These are phyloP conservation scores for Calonectria hawksworthii DNA, from an alignment of 2,329 filamentous ascomycete genomes.

Conservation along the genomic window DNA sequence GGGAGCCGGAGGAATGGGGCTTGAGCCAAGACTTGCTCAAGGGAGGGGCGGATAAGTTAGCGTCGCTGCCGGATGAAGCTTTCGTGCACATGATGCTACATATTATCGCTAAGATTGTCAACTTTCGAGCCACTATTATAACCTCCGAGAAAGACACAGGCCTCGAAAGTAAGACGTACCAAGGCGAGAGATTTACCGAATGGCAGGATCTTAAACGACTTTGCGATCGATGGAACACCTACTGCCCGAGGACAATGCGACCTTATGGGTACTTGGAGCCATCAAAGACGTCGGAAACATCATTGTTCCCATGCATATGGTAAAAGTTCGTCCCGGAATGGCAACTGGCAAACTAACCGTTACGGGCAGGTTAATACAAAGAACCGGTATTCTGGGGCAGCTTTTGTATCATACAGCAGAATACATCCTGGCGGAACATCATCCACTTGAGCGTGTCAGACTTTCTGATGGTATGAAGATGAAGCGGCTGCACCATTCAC, in stretches of 20 bases:
- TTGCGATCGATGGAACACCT: conserved; percentile 85
- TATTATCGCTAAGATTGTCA: conserved; percentile 87
- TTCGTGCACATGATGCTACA: conserved; percentile 94
- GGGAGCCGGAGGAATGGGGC: conserved; percentile 93
- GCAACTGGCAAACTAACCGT: background rate
- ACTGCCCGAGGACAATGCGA: conserved; percentile 87
- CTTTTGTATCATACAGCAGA: conserved; percentile 92
- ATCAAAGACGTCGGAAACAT: conserved; percentile 76
- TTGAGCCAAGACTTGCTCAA: conserved; percentile 77
- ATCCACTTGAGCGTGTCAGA: conserved; percentile 76
- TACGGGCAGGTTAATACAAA: conserved; percentile 79
- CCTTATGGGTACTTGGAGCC: conserved; percentile 84
- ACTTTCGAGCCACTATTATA: conserved; percentile 82
- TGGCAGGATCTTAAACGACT: conserved; percentile 86
- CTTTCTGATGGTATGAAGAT: conserved; percentile 76
- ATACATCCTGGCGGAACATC: conserved; percentile 83
- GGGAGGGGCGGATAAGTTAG: conserved; percentile 61
- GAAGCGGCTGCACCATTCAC: conserved; percentile 80
- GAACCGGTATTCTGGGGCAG: conserved; percentile 83
- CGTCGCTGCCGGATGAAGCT: conserved; percentile 76
- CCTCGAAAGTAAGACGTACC: conserved; percentile 73
- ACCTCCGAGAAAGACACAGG: conserved; percentile 70
- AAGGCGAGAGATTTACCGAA: conserved; percentile 77
- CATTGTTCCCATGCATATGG: conserved; percentile 90
- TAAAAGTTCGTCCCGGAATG: conserved; percentile 49